Evolutionary conservation across 2,329 filamentous ascomycete genomes (phyloP).

Genomic region (Colletotrichum sp.): DNA sequence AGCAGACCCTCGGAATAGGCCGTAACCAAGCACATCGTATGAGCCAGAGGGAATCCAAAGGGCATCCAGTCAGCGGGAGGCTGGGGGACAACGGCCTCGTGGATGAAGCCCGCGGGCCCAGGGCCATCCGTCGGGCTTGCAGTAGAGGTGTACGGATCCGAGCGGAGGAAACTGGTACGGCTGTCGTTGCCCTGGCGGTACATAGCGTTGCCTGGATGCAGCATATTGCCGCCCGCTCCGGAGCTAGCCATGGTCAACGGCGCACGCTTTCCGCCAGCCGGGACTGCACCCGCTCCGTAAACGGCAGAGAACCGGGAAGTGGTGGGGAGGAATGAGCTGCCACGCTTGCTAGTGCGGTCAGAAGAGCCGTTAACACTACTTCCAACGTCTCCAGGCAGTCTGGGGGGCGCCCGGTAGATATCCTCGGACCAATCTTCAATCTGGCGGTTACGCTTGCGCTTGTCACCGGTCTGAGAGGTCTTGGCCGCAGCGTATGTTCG

Average conservation of each 20-base stretch:
- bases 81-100: slow-evolving; percentile 94
- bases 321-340: slow-evolving; percentile 84
- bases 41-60: slow-evolving; percentile 92
- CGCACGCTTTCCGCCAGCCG: slow-evolving; percentile 50
- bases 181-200: slow-evolving; percentile 73
- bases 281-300: slow-evolving; percentile 72
- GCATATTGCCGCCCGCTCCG: slow-evolving; percentile 72
- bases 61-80: slow-evolving; percentile 97
- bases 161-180: slow-evolving; percentile 68
- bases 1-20: slow-evolving; percentile 96
- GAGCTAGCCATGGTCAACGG: slow-evolving; percentile 98
- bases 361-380: slow-evolving; percentile 66
- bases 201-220: slow-evolving; percentile 68
- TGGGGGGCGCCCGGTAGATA: slow-evolving; percentile 89
- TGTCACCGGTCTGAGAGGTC: slow-evolving; percentile 81
- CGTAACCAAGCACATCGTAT: slow-evolving; percentile 92
- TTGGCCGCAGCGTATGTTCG: slow-evolving; percentile 83
- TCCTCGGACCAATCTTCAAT: slow-evolving; percentile 99
- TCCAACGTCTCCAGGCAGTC: slow-evolving; percentile 76
- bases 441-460: slow-evolving; percentile 85
- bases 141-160: slow-evolving; percentile 59
- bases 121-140: slow-evolving; percentile 69
- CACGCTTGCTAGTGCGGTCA: slow-evolving; percentile 79
- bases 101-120: slow-evolving; percentile 92
- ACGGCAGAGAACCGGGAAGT: slow-evolving; percentile 95